Conservation (phyloP, 2,329 filamentous ascomycete species). For the Cephalotrichum gorgonifer region DNA sequence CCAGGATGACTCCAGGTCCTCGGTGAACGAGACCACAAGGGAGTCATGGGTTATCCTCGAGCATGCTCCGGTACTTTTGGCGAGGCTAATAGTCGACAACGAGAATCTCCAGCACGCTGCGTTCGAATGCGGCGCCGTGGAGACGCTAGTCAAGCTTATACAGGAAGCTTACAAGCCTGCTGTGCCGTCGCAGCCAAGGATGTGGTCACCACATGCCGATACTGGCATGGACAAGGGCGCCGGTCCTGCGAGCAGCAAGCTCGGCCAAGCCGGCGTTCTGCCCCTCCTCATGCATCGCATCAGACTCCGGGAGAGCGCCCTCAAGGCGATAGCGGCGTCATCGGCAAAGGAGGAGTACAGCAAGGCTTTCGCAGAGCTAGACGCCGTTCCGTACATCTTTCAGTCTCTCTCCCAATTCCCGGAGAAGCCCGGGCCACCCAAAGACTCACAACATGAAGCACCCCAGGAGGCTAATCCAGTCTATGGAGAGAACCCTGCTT, state of each 20-base stretch:
- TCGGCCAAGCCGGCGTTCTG: conserved; percentile 53
- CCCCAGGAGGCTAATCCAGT: conserved; percentile 27
- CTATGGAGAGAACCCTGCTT: conserved; percentile 63
- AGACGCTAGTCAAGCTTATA: conserved; percentile 34
- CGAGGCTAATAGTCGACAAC: conserved; percentile 68
- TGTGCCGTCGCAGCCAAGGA: conserved; percentile 22
- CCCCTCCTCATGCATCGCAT: conserved; percentile 57
- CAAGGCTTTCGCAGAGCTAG: conserved; percentile 71
- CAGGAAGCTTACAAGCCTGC: conserved; percentile 38
- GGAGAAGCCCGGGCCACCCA: conserved; percentile 33
- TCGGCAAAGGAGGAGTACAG: conserved; percentile 75
- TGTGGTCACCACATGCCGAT: conserved; percentile 28
- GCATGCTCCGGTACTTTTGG: conserved; percentile 64
- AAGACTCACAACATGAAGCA: conserved; percentile 24
- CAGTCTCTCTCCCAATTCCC: conserved; percentile 60
- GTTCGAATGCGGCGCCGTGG: conserved; percentile 50
- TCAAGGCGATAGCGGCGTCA: conserved; percentile 74
- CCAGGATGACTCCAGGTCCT: neutral
- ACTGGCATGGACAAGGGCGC: conserved; percentile 21
- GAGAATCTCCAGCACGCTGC: conserved; percentile 73
- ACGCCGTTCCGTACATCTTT: conserved; percentile 71
- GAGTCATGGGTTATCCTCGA: conserved; percentile 49
- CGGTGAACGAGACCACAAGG: conserved; percentile 23
- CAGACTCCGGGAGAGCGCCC: conserved; percentile 61
- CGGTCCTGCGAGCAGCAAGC: conserved; percentile 27